Evolutionary conservation across 2,329 filamentous ascomycete species (phyloP), one percentile per base, ranked within the genome.

Genomic region (Ceratocystiopsis minuta): DNA sequence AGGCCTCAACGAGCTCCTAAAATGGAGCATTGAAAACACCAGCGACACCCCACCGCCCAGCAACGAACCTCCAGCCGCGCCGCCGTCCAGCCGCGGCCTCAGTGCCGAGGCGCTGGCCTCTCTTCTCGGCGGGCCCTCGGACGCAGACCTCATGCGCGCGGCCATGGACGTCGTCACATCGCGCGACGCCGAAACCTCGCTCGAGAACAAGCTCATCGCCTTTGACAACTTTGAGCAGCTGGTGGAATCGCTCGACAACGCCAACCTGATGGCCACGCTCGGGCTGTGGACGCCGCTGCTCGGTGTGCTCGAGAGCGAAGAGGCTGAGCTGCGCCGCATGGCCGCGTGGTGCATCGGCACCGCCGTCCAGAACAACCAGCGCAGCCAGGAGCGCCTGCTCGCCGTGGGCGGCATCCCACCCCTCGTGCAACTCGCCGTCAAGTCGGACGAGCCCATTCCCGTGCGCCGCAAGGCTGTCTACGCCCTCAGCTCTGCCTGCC

Each of bases 211-310:
- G 58, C 62, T 92, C 42, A 72, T 78, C 44, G 87, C 87, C 34
- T 92, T 93, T 60, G 87, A 94, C 70, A 94, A 95, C 63, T 80
- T 95, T 48, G 87, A 94, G 64, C 84, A 93, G 60, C 67, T 94
- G 45, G 80, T 95, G 53, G 86, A 95, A 65, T 77, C 74, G 48
- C 75, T 96, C 52, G 90, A 98, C 67, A 98, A 98, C 59, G 88
- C 90, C 45, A 98, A 96, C 66, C 92, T 95, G 62, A 72, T 98
- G 51, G 77, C 77, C 49, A 72, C 72, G 24, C 64, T 95, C 16
- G 70, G 71, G 7, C 68, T 96, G 31, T 98, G 90, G 90, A 70
- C 72, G 12, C 84, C 84, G 11, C 66, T 98, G 34, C 65, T 95
- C 12, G 61, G 67, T 10, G 74, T 80, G 48, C 66, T 98, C 14